phyloP scores from a whole-genome alignment of 169 alveolate genomes.

The Cyclospora cayetanensis region DNA sequence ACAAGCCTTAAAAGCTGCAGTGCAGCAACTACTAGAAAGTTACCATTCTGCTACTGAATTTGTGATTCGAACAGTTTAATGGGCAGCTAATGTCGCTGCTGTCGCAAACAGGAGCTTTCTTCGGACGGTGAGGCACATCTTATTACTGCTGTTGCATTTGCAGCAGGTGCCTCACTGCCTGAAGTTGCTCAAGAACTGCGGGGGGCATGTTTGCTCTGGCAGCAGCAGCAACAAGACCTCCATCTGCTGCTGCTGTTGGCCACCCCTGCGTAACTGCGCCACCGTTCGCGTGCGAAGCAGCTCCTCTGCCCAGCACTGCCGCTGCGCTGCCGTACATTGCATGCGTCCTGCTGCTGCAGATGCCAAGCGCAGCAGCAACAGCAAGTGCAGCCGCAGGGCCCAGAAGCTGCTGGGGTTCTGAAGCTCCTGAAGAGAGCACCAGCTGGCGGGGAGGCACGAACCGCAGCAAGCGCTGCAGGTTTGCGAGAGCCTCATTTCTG shows the following conservation, averaged over 20 bases:
- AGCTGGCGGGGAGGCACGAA: conserved; percentile 43
- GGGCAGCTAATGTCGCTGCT: conserved; percentile 11
- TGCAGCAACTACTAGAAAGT: neutral
- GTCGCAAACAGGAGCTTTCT: neutral
- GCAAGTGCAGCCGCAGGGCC: conserved; percentile 22
- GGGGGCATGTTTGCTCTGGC: neutral
- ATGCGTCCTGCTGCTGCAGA: neutral
- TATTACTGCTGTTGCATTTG: neutral
- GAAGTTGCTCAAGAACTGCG: neutral
- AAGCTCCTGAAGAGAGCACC: conserved; percentile 50
- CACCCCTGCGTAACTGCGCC: neutral
- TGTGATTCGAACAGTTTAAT: no score
- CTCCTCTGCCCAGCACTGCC: neutral
- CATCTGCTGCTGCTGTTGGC: neutral
- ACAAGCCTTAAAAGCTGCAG: neutral
- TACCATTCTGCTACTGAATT: conserved; percentile 18
- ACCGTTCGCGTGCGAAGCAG: neutral
- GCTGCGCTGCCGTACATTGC: neutral
- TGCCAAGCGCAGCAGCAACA: conserved; percentile 32
- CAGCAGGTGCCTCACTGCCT: conserved; percentile 1
- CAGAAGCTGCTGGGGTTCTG: conserved; percentile 12
- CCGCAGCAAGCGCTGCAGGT: conserved; percentile 42
- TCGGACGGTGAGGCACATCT: neutral
- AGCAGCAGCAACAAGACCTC: conserved; percentile 5
- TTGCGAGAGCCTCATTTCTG: neutral